Percentiles rank a stretch among this genome's conserved stretches.
Conservation (phyloP, 2,329 filamentous ascomycete species). For the Diplocarpon rosae region DNA sequence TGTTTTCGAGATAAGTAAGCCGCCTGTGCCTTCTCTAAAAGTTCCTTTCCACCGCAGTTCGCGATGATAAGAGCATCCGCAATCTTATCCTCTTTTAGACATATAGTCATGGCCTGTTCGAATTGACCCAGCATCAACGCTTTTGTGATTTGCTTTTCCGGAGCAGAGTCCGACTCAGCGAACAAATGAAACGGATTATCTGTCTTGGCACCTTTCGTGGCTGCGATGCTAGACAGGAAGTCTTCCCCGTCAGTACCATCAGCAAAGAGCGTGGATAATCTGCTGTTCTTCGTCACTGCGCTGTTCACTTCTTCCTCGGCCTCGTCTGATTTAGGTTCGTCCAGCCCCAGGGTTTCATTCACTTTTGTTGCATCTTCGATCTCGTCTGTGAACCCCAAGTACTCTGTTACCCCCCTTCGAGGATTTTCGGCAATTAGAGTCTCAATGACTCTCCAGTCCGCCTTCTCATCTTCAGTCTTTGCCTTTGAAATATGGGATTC, state of each 20-base stretch:
- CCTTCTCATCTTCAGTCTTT: constrained; percentile 80
- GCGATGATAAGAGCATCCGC: constrained; percentile 98
- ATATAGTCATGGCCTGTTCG: constrained; percentile 78
- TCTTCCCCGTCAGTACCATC: constrained; percentile 66
- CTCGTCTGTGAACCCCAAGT: constrained; percentile 69
- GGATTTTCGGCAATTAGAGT: constrained; percentile 77
- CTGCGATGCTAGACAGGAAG: constrained; percentile 74
- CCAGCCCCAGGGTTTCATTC: constrained; percentile 30
- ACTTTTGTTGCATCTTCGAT: constrained; percentile 41
- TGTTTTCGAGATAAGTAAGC: constrained; percentile 79
- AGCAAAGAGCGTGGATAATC: constrained; percentile 69
- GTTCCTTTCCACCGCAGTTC: constrained; percentile 86
- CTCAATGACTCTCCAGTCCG: constrained; percentile 91
- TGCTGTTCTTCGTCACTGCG: constrained; percentile 42
- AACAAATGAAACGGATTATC: constrained; percentile 91
- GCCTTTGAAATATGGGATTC: constrained; percentile 65
- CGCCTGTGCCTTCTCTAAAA: constrained; percentile 87
- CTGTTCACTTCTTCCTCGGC: constrained; percentile 39
- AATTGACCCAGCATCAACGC: constrained; percentile 87
- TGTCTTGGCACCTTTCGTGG: constrained; percentile 84
- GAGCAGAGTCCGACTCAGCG: constrained; percentile 67
- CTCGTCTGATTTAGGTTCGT: constrained; percentile 31
- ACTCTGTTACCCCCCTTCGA: constrained; percentile 75
- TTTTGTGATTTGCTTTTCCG: constrained; percentile 78
- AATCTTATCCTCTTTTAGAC: constrained; percentile 76